Percentiles rank a stretch among this genome's conserved stretches.
Conservation (phyloP, 2,329 filamentous ascomycete species). For the Xylaria sp. region DNA sequence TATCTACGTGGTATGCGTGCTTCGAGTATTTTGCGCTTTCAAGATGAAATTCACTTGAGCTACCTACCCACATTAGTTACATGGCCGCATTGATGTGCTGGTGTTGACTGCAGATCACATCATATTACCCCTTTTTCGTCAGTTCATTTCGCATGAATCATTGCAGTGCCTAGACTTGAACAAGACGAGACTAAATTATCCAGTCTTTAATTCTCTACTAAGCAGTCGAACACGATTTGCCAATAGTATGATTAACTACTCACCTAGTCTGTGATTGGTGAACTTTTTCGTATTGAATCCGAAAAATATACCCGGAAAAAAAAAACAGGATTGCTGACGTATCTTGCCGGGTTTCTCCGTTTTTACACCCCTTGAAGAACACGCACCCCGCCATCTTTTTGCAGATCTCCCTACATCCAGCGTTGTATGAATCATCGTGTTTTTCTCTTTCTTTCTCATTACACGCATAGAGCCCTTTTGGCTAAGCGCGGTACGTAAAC, state of each 20-base stretch:
- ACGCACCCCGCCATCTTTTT: too few relatives aligned
- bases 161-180: background rate
- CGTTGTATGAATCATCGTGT: background rate
- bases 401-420: too few relatives aligned
- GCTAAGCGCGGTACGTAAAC: slow-evolving; percentile 8
- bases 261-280: background rate
- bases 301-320: background rate
- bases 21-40: too few relatives aligned
- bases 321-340: background rate
- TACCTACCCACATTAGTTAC: too few relatives aligned
- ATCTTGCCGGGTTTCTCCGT: too few relatives aligned
- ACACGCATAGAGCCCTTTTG: background rate
- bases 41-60: too few relatives aligned
- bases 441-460: background rate
- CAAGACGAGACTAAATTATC: background rate
- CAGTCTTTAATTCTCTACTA: background rate
- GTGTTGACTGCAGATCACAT: background rate
- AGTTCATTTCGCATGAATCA: slow-evolving; percentile 1
- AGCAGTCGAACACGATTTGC: too few relatives aligned
- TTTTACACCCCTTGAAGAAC: too few relatives aligned
- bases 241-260: background rate
- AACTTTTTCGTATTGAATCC: background rate
- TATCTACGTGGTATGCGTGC: too few relatives aligned
- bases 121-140: background rate
- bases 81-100: too few relatives aligned